Percentiles rank a stretch among this genome's conserved stretches.
Evolutionary conservation across 768 basidiomycete species (phyloP).

Genomic region (Boletus tylopilopsis): DNA sequence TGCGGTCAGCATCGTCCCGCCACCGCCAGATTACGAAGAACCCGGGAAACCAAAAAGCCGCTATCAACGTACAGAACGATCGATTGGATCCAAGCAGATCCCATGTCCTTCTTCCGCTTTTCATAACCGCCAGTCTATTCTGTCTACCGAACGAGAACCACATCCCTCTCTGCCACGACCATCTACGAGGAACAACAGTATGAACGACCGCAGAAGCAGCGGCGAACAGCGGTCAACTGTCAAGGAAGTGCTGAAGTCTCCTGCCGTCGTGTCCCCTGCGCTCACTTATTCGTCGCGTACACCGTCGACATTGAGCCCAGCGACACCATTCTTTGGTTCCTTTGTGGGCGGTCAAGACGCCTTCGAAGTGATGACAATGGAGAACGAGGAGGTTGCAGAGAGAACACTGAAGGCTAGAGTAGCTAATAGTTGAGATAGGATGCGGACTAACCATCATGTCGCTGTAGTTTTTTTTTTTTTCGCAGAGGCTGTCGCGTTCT

Average conservation of each 20-base stretch:
- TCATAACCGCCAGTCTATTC: conserved; percentile 5
- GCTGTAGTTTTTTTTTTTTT: conserved; percentile 7
- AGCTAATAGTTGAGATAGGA: conserved; percentile 11
- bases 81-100: conserved; percentile 1
- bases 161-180: conserved; percentile 13
- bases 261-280: conserved; percentile 60
- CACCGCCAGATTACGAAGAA: conserved; percentile 22
- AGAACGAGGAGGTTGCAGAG: conserved; percentile 21
- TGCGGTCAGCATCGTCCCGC: conserved; percentile 30
- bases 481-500: conserved; percentile 4
- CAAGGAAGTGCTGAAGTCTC: conserved; percentile 39
- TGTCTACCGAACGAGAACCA: conserved; percentile 1
- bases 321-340: conserved; percentile 67
- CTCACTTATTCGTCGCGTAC: conserved; percentile 65
- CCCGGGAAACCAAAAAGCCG: conserved; percentile 12
- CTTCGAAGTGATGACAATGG: conserved; percentile 27
- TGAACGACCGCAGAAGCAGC: conserved; percentile 15
- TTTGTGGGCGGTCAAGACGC: conserved; percentile 36
- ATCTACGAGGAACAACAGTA: conserved; percentile 24
- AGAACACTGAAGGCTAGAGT: conserved; percentile 23
- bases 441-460: background rate
- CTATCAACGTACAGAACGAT: conserved; percentile 8
- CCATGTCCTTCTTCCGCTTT: conserved; percentile 1
- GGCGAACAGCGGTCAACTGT: conserved; percentile 13
- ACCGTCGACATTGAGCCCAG: conserved; percentile 64